A percentile compares a stretch with the other conserved stretches of the same genome.
Evolutionary conservation across 192 early-diverging fungal species (phyloP).

Genomic region (Funneliformis geosporum): DNA sequence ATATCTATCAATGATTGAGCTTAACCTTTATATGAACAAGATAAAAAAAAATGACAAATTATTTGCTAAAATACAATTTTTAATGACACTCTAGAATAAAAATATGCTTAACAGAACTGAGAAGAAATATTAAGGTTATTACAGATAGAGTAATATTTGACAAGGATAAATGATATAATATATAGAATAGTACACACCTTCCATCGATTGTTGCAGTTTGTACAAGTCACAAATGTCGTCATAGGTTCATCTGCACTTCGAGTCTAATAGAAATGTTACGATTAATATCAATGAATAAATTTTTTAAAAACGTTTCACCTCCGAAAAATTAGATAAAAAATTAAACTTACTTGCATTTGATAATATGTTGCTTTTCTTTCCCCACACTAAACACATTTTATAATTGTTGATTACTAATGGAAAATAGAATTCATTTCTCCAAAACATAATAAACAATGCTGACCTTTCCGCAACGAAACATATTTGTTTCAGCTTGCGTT

Average conservation of each 20-base stretch:
- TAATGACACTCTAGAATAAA: neutral
- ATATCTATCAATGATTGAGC: neutral
- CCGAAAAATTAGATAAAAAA: neutral
- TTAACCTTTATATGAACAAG: neutral
- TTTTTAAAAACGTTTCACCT: too few relatives aligned
- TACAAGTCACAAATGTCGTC: constrained; percentile 96
- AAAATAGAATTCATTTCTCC: neutral
- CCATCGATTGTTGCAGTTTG: constrained; percentile 83
- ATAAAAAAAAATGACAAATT: neutral
- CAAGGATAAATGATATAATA: neutral
- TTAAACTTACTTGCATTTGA: constrained; percentile 73
- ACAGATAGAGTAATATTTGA: neutral
- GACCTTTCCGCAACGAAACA: constrained; percentile 87
- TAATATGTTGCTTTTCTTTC: constrained; percentile 84
- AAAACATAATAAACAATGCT: neutral
- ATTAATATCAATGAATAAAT: too few relatives aligned
- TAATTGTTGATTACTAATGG: neutral
- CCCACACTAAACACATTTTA: constrained; percentile 56
- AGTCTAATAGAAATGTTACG: constrained; percentile 50
- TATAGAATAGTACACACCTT: constrained; percentile 48
- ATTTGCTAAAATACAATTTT: neutral
- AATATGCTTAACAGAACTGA: neutral
- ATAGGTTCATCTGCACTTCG: constrained; percentile 98
- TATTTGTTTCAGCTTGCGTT: constrained; percentile 81
- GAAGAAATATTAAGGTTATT: neutral